These are phyloP conservation scores for Lichtheimia corymbifera DNA, from an alignment of 371 early-diverging fungal species.

Conservation along the genomic window DNA sequence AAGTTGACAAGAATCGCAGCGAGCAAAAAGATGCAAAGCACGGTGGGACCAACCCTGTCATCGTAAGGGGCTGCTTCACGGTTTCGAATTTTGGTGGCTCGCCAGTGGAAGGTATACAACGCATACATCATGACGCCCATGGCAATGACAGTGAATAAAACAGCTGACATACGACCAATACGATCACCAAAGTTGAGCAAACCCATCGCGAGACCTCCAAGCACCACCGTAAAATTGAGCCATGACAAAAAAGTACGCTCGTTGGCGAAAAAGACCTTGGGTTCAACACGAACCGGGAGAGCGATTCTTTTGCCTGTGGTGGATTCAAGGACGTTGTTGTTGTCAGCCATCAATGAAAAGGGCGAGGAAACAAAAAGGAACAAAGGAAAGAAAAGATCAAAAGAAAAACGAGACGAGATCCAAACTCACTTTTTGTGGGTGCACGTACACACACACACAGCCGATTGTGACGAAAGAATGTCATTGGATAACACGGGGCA, in stretches of 20 bases:
- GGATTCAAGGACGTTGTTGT: constrained; percentile 19
- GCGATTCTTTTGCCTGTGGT: constrained; percentile 61
- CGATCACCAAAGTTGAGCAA: constrained; percentile 78
- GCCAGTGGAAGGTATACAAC: constrained; percentile 81
- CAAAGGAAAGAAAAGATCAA: constrained; percentile 2
- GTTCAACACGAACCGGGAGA: constrained; percentile 88
- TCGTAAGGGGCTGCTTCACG: constrained; percentile 59
- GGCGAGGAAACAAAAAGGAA: not conserved
- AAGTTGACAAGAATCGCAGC: constrained; percentile 83
- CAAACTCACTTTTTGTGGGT: too few relatives aligned
- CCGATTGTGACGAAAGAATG: too few relatives aligned
- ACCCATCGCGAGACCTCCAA: constrained; percentile 73
- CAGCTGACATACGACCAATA: constrained; percentile 67
- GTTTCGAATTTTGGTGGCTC: constrained; percentile 66
- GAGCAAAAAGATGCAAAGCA: constrained; percentile 53
- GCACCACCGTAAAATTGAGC: constrained; percentile 73
- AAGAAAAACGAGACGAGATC: not conserved
- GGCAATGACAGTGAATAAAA: constrained; percentile 76
- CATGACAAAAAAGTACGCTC: constrained; percentile 94
- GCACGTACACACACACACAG: too few relatives aligned
- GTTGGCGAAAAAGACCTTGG: constrained; percentile 98
- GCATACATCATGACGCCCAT: constrained; percentile 76
- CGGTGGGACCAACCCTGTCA: constrained; percentile 57
- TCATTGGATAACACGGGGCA: too few relatives aligned
- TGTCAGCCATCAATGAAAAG: constrained; percentile 7